phyloP scores from a whole-genome alignment of 2,329 filamentous ascomycete species.

The Colletotrichum australisinense region DNA sequence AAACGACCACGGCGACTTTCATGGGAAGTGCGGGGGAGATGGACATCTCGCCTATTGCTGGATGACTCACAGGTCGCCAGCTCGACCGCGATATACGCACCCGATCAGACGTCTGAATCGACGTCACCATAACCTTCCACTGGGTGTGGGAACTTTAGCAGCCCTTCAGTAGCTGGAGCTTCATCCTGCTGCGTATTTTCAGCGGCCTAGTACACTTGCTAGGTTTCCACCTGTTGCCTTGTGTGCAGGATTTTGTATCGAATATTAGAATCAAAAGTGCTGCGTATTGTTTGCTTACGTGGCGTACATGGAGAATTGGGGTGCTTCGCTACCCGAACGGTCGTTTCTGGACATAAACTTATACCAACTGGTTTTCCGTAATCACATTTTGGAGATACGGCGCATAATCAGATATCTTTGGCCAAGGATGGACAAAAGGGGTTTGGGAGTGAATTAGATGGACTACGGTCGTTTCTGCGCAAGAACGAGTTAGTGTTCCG shows the following conservation, averaged over 20 bases:
- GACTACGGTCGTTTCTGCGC: conserved; percentile 34
- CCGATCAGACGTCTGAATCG: conserved; percentile 38
- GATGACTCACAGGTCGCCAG: conserved; percentile 57
- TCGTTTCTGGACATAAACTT: conserved; percentile 31
- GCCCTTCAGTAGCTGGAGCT: neutral
- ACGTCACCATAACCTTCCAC: conserved; percentile 14
- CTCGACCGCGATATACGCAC: conserved; percentile 38
- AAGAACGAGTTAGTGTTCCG: conserved; percentile 1
- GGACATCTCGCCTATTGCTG: conserved; percentile 70
- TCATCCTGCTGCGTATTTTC: neutral
- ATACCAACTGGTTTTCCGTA: conserved; percentile 26
- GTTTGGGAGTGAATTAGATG: conserved; percentile 10
- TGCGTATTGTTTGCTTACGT: conserved; percentile 27
- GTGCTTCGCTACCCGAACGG: conserved; percentile 18
- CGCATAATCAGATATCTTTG: conserved; percentile 30
- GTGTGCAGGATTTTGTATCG: neutral
- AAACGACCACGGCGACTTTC: conserved; percentile 52
- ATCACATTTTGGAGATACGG: conserved; percentile 22
- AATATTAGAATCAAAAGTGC: conserved; percentile 22
- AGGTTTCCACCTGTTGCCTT: neutral
- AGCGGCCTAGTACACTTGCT: neutral
- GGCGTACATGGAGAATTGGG: conserved; percentile 20
- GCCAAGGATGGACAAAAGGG: conserved; percentile 15
- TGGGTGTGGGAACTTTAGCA: neutral
- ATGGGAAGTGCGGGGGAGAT: conserved; percentile 64